phyloP scores from a whole-genome alignment of 164 flowering plant genomes.

The Paratinospora sagittata region DNA sequence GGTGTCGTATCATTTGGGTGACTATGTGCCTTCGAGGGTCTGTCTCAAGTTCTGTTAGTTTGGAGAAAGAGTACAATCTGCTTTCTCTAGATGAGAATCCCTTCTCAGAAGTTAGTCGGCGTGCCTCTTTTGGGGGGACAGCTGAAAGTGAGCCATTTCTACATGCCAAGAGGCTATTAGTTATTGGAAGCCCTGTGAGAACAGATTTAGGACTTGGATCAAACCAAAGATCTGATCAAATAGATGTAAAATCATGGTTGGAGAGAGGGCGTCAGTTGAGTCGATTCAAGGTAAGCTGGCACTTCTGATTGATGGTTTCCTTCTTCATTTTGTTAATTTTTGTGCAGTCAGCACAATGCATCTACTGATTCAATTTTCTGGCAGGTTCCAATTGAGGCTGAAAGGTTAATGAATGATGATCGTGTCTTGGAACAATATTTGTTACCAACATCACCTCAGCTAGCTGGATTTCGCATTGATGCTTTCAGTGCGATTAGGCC shows the following conservation, averaged over 20 bases:
- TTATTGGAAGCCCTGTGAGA: conserved; percentile 55
- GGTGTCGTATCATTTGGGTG: conserved; percentile 92
- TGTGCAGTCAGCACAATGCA: neutral
- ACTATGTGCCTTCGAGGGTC: conserved; percentile 55
- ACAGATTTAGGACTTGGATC: conserved; percentile 38
- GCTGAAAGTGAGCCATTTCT: conserved; percentile 60
- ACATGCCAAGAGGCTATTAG: conserved; percentile 82
- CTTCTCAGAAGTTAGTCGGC: conserved; percentile 46
- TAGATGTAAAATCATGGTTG: conserved; percentile 55
- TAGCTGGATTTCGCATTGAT: conserved; percentile 91
- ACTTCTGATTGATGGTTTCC: neutral
- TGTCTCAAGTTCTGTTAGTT: conserved; percentile 69
- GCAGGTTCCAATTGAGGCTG: conserved; percentile 86
- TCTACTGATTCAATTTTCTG: conserved; percentile 9
- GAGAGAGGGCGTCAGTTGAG: conserved; percentile 65
- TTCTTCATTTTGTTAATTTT: conserved; percentile 3
- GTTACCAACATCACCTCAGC: conserved; percentile 63
- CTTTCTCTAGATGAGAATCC: conserved; percentile 85
- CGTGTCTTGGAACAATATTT: conserved; percentile 69
- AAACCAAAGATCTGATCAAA: conserved; percentile 44
- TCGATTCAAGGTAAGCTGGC: conserved; percentile 66
- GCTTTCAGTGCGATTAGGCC: conserved; percentile 77
- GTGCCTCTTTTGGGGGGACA: conserved; percentile 73
- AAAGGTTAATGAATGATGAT: conserved; percentile 53
- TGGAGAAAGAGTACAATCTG: conserved; percentile 58